Evolutionary conservation across 2,329 filamentous ascomycete species (phyloP), one percentile per base, ranked within the genome.

Genomic region (Pseudonectria foliicola): DNA sequence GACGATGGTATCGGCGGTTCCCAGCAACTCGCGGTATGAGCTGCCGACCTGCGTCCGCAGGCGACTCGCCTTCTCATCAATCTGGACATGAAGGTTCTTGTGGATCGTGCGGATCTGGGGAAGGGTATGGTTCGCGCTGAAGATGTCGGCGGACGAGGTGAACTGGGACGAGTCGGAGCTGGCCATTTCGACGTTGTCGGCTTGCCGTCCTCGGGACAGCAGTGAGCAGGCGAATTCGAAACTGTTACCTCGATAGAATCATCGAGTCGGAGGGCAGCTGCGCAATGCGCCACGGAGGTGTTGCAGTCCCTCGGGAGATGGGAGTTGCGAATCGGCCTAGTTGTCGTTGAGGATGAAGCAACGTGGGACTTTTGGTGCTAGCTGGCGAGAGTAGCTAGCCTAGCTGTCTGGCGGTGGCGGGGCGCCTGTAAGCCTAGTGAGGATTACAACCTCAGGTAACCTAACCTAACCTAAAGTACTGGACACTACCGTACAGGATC

Each of bases 1-100:
- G 35, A 95, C 83, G 47, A 96, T 96, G n/a, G 81, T 81, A 62
- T 95, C 89, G 35, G 90, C 90, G 0, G 90, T 95, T 34, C 85
- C 85, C 16, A 96, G 77, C 7, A 96, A 77, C 51, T 92, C 86
- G 48, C 90, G 84, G 62, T 96, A 96, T 53, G 74, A 79, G 39
- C 66, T 70, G 46, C 77, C 77, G 42, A 82, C 77, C 55, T 79
- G 73, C 13, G 71, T 77, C 48, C 77, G 75, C 52, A 82, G 66
- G 23, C 76, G 75, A 32, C 65, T 66, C 24, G 75, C 69, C 50
- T 79, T 79, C 55, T 81, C 77, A 43, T 80, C 77, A 47, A 79
- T 70, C 45, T 73, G 67, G 8, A 62, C 63, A 52, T 77, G 74
- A 25, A 82, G 68, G 14, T 62, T 61, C 46, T 75, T 74, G 62